Conservation (phyloP, 371 early-diverging fungal species). For the Sporodiniella umbellata region DNA sequence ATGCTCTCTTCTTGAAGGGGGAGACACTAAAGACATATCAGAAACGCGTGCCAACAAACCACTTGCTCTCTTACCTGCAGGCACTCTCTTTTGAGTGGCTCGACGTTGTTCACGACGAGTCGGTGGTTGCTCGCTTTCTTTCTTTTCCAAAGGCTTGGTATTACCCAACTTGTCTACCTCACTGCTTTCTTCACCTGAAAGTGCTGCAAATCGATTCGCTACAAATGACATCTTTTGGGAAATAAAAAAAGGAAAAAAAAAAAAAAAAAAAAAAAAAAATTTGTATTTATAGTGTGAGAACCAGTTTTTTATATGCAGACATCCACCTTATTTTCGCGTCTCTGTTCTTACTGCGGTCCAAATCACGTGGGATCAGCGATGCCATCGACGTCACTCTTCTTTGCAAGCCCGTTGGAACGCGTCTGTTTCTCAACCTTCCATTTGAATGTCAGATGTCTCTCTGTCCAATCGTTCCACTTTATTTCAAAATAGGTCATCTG, state of each 20-base stretch:
- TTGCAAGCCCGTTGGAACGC: no score
- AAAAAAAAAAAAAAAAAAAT: neutral
- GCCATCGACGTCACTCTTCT: no score
- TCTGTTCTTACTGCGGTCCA: no score
- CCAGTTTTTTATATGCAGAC: no score
- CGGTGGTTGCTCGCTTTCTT: constrained; percentile 13
- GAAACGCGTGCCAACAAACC: neutral
- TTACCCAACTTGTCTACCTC: constrained; percentile 45
- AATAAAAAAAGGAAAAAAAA: neutral
- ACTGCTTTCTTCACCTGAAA: constrained; percentile 34
- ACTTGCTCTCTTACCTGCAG: constrained; percentile 21
- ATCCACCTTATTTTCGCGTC: no score
- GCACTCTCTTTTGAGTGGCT: constrained; percentile 11
- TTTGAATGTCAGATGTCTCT: no score
- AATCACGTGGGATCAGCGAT: no score
- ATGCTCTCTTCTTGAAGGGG: constrained; percentile 37
- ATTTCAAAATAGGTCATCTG: no score
- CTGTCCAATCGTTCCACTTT: no score
- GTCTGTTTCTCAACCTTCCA: no score
- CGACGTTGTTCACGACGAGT: constrained; percentile 20
- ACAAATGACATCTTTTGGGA: constrained; percentile 28
- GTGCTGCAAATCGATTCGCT: constrained; percentile 31
- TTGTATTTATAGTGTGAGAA: no score
- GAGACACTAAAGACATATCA: constrained; percentile 25
- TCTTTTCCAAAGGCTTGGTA: constrained; percentile 31